Base-by-base conservation (phyloP, 345 rosid species). In the Acer saccharum region DNA sequence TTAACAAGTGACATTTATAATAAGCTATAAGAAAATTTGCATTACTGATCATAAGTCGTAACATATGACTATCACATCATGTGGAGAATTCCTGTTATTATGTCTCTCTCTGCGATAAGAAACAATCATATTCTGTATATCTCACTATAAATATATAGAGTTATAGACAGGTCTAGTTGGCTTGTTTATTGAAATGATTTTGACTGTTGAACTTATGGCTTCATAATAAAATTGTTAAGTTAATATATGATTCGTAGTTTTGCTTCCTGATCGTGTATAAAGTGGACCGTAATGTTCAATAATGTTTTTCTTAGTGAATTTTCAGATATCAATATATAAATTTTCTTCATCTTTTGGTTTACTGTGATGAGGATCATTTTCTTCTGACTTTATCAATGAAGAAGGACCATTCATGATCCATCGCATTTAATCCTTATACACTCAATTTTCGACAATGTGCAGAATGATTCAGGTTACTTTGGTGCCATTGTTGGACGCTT, bases 401-500 rank as follows among this genome's bases (percentile, higher is more conserved):
- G 65, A 65, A 2, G 10, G 17, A 73, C 23, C 69, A 8, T 66
- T 46, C 13, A 46, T 46, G 50, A 46, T 44, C 21, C 13, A 64
- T 41, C 43, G 66, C 60, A 54, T 25, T 32, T 32, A 32, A 32
- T 4, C 35, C 35, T 32, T 32, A 3, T 32, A 32, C 5, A 32
- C 39, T 4, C 39, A 35, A 35, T 35, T 35, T 4, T 35, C 6
- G 39, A 35, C 64, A 60, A 60, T 60, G 17, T 80, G 72, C 86
- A 96, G 98, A 91, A 88, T 12, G 94, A 88, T 80, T 75, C 86
- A 27, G 68, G 90, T 2, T 86, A 83, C 79, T 81, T 96, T 27
- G 99, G 97, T 32, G 84, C 97, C 39, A 86, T 91, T 6, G 92
- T 94, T 69, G 99, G 99, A 35, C 88, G 98, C 25, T 88, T 94